A percentile compares a stretch with the other conserved stretches of the same genome.
Evolutionary conservation across 139 green algal genomes (phyloP).

Genomic region (Chlamydomonas urium): DNA sequence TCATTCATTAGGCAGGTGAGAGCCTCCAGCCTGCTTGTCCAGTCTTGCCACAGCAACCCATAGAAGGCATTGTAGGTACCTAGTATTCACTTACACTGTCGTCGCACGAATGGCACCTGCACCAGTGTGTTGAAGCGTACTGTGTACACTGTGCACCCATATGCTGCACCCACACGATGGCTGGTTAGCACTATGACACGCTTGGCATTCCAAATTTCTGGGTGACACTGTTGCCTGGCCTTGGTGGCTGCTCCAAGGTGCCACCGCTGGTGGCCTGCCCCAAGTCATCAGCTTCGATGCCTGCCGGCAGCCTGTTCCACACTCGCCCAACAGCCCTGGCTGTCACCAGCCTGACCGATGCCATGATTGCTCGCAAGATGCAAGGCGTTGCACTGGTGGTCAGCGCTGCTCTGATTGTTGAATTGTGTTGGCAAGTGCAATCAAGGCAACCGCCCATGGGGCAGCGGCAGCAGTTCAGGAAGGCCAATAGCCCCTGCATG

Average conservation of each 20-base stretch:
- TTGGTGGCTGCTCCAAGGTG: too few relatives aligned
- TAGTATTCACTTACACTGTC: neutral
- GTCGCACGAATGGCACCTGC: neutral
- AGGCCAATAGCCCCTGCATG: too few relatives aligned
- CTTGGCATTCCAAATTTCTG: slow-evolving; percentile 61
- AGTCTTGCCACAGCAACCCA: too few relatives aligned
- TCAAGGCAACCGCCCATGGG: too few relatives aligned
- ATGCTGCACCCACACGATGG: slow-evolving; percentile 52
- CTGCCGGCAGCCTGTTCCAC: too few relatives aligned
- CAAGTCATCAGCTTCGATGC: slow-evolving; percentile 63
- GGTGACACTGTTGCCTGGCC: slow-evolving; percentile 67
- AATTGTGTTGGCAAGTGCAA: too few relatives aligned
- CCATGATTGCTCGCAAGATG: slow-evolving; percentile 55
- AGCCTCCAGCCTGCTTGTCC: too few relatives aligned
- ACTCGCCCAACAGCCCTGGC: slow-evolving; percentile 55
- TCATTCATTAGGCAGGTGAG: too few relatives aligned
- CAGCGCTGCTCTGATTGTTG: slow-evolving; percentile 50
- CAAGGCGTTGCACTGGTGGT: slow-evolving; percentile 39
- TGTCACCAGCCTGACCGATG: slow-evolving; percentile 69
- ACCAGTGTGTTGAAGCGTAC: too few relatives aligned
- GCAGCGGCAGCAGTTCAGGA: too few relatives aligned
- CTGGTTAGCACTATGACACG: slow-evolving; percentile 43
- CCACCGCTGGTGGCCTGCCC: too few relatives aligned
- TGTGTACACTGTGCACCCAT: slow-evolving; percentile 20
- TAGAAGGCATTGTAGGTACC: slow-evolving; percentile 51